Base-by-base conservation (phyloP, 805 yeast species). In the Kodamaea jinghongensis region DNA sequence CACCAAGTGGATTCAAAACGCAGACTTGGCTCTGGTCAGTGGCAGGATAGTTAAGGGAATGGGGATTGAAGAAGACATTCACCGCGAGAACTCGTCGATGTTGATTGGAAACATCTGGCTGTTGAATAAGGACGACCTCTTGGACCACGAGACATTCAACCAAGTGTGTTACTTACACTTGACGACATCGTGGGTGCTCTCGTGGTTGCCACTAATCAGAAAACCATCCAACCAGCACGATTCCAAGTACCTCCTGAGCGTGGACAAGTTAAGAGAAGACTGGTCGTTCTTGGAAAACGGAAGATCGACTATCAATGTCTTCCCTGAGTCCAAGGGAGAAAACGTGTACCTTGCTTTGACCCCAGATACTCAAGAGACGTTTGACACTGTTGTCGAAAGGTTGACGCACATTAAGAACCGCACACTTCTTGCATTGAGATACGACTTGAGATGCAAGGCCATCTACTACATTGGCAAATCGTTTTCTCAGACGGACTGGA, bases 201-300 rank as follows among this genome's bases (percentile, higher is more conserved):
- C 65, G 12, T 81, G 89, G 85, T 65, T 86, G 31, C 83, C 86
- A 0, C 53, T 53, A 4, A 59, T 81, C 52, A 67, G 75, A 39
- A 73, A 75, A 38, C 52, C 51, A 14, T 58, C 69, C 1, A 64
- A 60, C 33, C 60, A 55, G 38, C 58, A 48, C 30, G 49, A 50
- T 28, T 42, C 48, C 6, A 43, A 45, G 23, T 48, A 45, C n/a
- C 41, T 58, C 4, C 47, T 60, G 6, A 45, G 50, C 7, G 52
- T 66, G 16, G 73, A 64, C 34, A 56, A 52, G 39, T 49, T 69
- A 35, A 63, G 65, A 32, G 58, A 63, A 36, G 70, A 66, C 40
- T 70, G 71, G 68, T 54, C 64, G 10, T 67, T 70, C 46, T 52
- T 68, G 42, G 73, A 70, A 34, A 67, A 60, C 41, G 74, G 74